Evolutionary conservation across 495 filamentous ascomycete species (phyloP).

Genomic region (Chaetomidium leptoderma): DNA sequence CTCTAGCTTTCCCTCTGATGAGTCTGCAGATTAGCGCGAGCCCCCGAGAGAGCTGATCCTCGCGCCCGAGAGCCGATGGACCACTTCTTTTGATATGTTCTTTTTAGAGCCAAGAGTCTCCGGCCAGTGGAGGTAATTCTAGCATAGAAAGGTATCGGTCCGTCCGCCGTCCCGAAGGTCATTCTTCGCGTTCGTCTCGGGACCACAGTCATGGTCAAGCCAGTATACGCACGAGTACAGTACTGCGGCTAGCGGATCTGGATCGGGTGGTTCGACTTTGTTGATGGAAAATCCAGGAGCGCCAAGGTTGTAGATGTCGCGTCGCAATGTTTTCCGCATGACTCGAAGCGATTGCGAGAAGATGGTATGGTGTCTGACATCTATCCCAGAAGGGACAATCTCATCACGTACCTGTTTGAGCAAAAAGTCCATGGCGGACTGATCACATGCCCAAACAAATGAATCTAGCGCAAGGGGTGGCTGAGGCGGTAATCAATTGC

Average conservation of each 20-base stretch:
- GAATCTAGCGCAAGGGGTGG: no score
- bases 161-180: conserved; percentile 16
- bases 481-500: no score
- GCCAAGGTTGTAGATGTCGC: conserved; percentile 5
- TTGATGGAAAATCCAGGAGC: conserved; percentile 3
- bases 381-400: not conserved
- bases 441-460: no score
- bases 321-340: not conserved
- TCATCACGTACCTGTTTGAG: not conserved
- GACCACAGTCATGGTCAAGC: not conserved
- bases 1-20: no score
- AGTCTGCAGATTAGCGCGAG: no score
- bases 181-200: not conserved
- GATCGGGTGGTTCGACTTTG: not conserved
- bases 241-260: conserved; percentile 14
- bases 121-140: conserved; percentile 27
- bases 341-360: not conserved
- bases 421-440: conserved; percentile 34
- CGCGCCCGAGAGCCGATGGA: no score
- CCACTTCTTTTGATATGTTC: conserved; percentile 22
- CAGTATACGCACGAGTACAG: conserved; percentile 10
- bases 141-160: not conserved
- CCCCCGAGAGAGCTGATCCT: no score
- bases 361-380: not conserved
- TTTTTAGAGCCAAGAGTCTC: conserved; percentile 31